These are phyloP conservation scores for Backusella tarrabulga DNA, from an alignment of 192 early-diverging fungal genomes.

Conservation along the genomic window DNA sequence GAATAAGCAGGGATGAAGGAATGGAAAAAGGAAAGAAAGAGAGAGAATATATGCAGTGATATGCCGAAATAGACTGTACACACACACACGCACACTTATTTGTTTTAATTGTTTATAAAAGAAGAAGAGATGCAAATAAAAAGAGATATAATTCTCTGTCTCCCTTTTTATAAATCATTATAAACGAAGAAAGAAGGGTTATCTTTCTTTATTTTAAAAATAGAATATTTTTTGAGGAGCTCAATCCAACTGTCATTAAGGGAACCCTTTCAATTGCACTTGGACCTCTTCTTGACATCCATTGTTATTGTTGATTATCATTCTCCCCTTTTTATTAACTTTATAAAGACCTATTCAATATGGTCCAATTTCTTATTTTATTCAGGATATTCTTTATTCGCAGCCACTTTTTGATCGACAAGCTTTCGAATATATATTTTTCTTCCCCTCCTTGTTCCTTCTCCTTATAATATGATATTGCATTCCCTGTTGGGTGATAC, in stretches of 20 bases:
- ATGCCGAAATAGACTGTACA: neutral
- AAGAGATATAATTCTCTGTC: neutral
- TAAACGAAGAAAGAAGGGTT: neutral
- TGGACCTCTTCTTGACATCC: neutral
- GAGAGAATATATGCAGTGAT: neutral
- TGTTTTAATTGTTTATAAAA: neutral
- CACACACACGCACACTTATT: neutral
- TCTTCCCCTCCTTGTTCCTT: neutral
- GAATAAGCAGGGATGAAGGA: constrained; percentile 8
- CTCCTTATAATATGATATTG: neutral
- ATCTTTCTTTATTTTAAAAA: neutral
- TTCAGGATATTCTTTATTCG: neutral
- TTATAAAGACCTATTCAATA: neutral
- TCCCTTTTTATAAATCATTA: neutral
- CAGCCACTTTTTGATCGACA: neutral
- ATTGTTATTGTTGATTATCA: neutral
- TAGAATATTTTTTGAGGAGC: neutral
- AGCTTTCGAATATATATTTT: neutral
- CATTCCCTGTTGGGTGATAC: neutral
- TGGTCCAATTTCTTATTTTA: neutral
- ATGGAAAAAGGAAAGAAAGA: neutral
- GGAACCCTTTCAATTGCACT: neutral
- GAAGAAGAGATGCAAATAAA: neutral
- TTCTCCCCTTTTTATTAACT: neutral
- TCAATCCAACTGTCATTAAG: neutral